A percentile compares a stretch with the other conserved stretches of the same genome.
These are phyloP conservation scores for Zymoseptoria brevis DNA, from an alignment of 2,329 filamentous ascomycete genomes.

Conservation along the genomic window DNA sequence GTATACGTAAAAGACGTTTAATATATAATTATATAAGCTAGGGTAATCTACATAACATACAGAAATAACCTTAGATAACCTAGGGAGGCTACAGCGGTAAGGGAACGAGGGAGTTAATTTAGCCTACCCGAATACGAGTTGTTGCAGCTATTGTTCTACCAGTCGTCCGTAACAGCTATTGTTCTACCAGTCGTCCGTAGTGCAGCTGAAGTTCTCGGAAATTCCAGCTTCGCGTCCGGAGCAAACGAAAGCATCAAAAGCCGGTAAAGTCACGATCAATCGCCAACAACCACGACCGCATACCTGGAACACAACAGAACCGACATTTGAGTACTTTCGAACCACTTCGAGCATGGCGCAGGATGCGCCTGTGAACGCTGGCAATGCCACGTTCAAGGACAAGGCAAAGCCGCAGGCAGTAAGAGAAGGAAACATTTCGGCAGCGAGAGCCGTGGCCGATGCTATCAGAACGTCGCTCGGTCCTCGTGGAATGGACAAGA, in stretches of 20 bases:
- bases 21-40: too few relatives aligned
- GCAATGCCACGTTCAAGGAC: constrained; percentile 63
- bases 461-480: constrained; percentile 95
- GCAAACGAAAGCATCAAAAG: neutral
- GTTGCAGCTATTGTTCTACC: too few relatives aligned
- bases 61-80: too few relatives aligned
- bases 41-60: too few relatives aligned
- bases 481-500: constrained; percentile 94
- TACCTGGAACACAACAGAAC: neutral
- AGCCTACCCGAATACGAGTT: too few relatives aligned
- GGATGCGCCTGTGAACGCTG: constrained; percentile 40
- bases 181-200: too few relatives aligned
- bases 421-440: constrained; percentile 91
- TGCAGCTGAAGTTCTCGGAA: neutral
- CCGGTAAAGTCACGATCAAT: neutral
- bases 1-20: too few relatives aligned
- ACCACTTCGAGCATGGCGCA: constrained; percentile 28
- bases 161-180: too few relatives aligned
- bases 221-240: neutral
- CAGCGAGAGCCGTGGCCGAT: constrained; percentile 94
- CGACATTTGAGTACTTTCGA: neutral
- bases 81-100: too few relatives aligned
- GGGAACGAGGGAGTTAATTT: too few relatives aligned
- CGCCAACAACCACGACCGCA: neutral
- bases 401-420: constrained; percentile 99